Evolutionary conservation across 1,139 yeast genomes (phyloP).

Genomic region (Suhomyces terraborum): DNA sequence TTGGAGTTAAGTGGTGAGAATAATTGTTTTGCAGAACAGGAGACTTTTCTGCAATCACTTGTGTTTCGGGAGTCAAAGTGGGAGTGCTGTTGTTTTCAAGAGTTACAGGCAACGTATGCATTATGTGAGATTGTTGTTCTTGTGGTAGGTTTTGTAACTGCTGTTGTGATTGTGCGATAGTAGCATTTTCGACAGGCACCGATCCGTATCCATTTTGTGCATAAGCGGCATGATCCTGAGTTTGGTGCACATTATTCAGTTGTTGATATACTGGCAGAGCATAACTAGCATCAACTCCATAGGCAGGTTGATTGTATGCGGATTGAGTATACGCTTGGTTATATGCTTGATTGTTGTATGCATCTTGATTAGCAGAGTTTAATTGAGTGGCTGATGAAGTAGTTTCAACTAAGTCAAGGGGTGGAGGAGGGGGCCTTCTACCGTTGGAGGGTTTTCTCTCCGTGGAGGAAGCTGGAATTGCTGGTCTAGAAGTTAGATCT

Average conservation of each 20-base stretch:
- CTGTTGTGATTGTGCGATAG: background rate
- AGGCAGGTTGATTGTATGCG: background rate
- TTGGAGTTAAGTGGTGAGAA: constrained; percentile 9
- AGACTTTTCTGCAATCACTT: constrained; percentile 3
- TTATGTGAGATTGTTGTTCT: background rate
- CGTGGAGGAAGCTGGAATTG: background rate
- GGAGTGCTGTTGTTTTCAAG: constrained; percentile 3
- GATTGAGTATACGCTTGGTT: background rate
- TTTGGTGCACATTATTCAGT: background rate
- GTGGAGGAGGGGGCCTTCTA: constrained; percentile 23
- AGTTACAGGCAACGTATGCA: constrained; percentile 3
- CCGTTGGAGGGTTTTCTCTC: constrained; percentile 8
- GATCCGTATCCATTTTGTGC: background rate
- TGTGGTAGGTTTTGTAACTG: no score
- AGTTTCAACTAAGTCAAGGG: constrained; percentile 13
- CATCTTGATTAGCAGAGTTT: background rate
- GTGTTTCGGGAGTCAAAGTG: background rate
- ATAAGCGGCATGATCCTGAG: constrained; percentile 1
- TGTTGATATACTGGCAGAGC: constrained; percentile 3
- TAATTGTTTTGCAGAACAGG: constrained; percentile 5
- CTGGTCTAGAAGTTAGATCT: background rate
- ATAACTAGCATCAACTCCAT: background rate
- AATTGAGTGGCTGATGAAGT: constrained; percentile 1
- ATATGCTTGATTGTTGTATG: background rate
- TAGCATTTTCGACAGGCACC: background rate